Evolutionary conservation across 441 rosid genomes (phyloP).

Genomic region (Raphanus hybrid): DNA sequence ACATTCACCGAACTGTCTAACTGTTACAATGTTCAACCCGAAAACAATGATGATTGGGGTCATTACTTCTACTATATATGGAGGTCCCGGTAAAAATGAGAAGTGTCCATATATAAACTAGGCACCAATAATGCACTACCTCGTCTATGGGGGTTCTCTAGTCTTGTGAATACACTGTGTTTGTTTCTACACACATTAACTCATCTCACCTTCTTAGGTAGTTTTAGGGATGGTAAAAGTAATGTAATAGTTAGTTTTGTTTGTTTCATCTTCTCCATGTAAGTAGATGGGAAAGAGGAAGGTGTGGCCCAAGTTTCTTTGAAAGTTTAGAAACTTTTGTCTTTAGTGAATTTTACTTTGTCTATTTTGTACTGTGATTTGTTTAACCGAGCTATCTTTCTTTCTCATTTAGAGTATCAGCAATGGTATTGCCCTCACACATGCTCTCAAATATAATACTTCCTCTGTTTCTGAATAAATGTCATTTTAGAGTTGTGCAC

Average conservation of each 20-base stretch:
- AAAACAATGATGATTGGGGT: constrained; percentile 89
- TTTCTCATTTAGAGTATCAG: constrained; percentile 9
- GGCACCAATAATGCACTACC: constrained; percentile 5
- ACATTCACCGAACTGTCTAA: constrained; percentile 90
- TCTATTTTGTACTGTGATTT: constrained; percentile 33
- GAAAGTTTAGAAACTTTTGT: constrained; percentile 32
- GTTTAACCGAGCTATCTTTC: constrained; percentile 34
- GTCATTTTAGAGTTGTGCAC: no score
- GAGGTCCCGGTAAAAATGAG: constrained; percentile 89
- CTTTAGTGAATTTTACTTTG: constrained; percentile 35
- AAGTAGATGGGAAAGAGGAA: constrained; percentile 54
- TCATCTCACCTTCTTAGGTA: constrained; percentile 46
- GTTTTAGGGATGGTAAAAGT: constrained; percentile 53
- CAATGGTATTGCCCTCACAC: no score
- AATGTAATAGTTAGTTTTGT: constrained; percentile 63
- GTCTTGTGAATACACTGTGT: constrained; percentile 53
- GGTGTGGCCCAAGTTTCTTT: constrained; percentile 39
- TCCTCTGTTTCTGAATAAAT: no score
- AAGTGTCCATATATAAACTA: constrained; percentile 53
- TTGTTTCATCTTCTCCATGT: constrained; percentile 48
- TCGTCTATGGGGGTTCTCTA: constrained; percentile 9
- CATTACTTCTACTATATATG: constrained; percentile 84
- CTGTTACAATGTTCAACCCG: constrained; percentile 89
- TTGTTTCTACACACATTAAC: constrained; percentile 40
- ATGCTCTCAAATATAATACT: no score